These are phyloP conservation scores for Aspergillus sp. DNA, from an alignment of 2,329 filamentous ascomycete species.

Conservation along the genomic window DNA sequence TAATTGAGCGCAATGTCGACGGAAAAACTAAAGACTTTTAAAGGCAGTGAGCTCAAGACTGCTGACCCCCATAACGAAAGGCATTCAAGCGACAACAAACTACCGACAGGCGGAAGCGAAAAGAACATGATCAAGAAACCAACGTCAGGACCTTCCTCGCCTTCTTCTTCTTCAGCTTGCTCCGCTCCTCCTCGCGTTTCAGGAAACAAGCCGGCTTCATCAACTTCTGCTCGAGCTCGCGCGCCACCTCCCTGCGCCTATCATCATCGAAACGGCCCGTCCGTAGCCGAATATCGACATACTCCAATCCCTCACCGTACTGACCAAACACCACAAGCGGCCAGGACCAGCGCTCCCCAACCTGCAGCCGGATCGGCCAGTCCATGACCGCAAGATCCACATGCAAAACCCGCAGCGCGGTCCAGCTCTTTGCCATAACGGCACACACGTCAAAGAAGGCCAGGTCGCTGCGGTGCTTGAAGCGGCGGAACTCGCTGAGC, in stretches of 20 bases:
- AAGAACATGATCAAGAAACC: constrained; percentile 3
- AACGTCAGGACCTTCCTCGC: constrained; percentile 15
- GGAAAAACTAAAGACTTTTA: too few species aligned
- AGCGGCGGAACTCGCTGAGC: constrained; percentile 9
- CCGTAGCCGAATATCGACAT: constrained; percentile 12
- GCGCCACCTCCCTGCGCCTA: constrained; percentile 10
- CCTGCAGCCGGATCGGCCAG: constrained; percentile 17
- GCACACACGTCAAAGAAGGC: constrained; percentile 18
- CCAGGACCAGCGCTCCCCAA: constrained; percentile 21
- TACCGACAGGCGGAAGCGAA: too few species aligned
- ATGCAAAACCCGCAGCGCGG: constrained; percentile 15
- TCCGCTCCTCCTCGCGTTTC: constrained; percentile 16
- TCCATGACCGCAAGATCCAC: constrained; percentile 15
- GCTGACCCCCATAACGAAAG: too few species aligned
- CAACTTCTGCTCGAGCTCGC: constrained; percentile 16
- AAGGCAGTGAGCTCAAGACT: too few species aligned
- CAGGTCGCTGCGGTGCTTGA: constrained; percentile 20
- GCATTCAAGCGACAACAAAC: too few species aligned
- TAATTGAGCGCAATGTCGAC: too few species aligned
- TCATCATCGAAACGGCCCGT: constrained; percentile 13
- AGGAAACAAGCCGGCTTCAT: constrained; percentile 17
- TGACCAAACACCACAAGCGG: constrained; percentile 16
- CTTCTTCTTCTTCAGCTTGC: constrained; percentile 12
- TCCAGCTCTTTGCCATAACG: constrained; percentile 9
- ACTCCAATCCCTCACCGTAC: constrained; percentile 10